These are phyloP conservation scores for Penicillium cinerascens DNA, from an alignment of 495 filamentous ascomycete genomes.

Conservation along the genomic window DNA sequence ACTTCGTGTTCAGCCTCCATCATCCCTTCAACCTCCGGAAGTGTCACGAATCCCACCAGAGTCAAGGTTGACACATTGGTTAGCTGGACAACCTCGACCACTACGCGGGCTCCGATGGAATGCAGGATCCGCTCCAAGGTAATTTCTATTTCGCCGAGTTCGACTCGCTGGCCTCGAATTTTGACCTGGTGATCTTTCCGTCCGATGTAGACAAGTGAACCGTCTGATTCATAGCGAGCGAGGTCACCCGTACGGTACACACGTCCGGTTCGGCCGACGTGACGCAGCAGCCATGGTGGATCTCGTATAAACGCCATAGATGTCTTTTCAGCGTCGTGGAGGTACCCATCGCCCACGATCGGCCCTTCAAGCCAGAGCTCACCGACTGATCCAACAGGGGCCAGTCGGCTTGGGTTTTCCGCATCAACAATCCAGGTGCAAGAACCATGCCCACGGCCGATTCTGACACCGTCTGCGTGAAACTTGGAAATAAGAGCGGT, in stretches of 20 bases:
- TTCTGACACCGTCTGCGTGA: background rate
- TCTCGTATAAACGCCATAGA: constrained; percentile 30
- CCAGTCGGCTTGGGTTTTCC: constrained; percentile 24
- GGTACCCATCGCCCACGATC: constrained; percentile 39
- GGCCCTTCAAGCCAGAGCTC: constrained; percentile 46
- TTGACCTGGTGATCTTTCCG: constrained; percentile 41
- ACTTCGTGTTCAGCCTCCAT: background rate
- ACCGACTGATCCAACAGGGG: constrained; percentile 39
- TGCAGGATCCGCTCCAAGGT: background rate
- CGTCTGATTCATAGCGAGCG: constrained; percentile 20
- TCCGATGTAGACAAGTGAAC: constrained; percentile 21
- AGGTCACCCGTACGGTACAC: constrained; percentile 37
- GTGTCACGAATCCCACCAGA: too few species aligned
- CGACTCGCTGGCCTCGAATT: constrained; percentile 42
- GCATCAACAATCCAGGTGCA: constrained; percentile 38
- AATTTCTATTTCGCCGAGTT: constrained; percentile 40
- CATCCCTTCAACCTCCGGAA: background rate
- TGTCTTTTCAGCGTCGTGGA: constrained; percentile 32
- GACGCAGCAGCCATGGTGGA: constrained; percentile 32
- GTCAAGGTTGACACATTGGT: too few species aligned
- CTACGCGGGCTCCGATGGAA: background rate
- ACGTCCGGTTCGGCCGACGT: constrained; percentile 4
- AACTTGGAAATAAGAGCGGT: constrained; percentile 2
- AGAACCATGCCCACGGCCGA: background rate
- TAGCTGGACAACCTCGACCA: constrained; percentile 8